phyloP scores from a whole-genome alignment of 73 alveolate species.

The Effrenium voratum region DNA sequence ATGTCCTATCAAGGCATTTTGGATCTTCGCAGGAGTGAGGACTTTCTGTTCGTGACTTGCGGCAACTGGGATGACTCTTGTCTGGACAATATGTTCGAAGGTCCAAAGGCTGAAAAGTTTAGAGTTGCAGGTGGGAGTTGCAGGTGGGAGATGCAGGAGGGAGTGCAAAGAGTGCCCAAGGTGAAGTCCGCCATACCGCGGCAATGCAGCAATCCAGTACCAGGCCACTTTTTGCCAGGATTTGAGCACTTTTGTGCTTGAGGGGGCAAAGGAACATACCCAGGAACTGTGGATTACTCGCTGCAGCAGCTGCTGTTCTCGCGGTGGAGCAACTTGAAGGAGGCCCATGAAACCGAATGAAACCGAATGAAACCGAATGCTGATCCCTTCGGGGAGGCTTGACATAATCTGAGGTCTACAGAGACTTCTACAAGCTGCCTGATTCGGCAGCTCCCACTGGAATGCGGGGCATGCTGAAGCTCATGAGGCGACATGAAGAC shows the following conservation, averaged over 20 bases:
- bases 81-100: no score
- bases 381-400: background rate
- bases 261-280: background rate
- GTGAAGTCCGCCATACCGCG: conserved; percentile 91
- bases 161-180: background rate
- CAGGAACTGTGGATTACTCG: conserved; percentile 60
- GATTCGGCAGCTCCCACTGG: conserved; percentile 61
- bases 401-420: conserved; percentile 19
- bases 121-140: no score
- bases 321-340: conserved; percentile 79
- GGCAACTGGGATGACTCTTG: conserved; percentile 69
- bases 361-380: background rate
- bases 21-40: conserved; percentile 7
- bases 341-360: background rate
- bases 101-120: no score
- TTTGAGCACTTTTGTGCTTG: background rate
- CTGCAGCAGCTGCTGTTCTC: conserved; percentile 75
- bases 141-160: no score
- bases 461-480: conserved; percentile 90
- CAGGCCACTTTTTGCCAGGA: conserved; percentile 16
- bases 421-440: conserved; percentile 68
- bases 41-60: conserved; percentile 77
- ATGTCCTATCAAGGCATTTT: background rate
- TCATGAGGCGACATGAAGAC: conserved; percentile 2
- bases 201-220: conserved; percentile 77